These are phyloP conservation scores for Eucalyptus marginata DNA, from an alignment of 345 rosid genomes.

Conservation along the genomic window DNA sequence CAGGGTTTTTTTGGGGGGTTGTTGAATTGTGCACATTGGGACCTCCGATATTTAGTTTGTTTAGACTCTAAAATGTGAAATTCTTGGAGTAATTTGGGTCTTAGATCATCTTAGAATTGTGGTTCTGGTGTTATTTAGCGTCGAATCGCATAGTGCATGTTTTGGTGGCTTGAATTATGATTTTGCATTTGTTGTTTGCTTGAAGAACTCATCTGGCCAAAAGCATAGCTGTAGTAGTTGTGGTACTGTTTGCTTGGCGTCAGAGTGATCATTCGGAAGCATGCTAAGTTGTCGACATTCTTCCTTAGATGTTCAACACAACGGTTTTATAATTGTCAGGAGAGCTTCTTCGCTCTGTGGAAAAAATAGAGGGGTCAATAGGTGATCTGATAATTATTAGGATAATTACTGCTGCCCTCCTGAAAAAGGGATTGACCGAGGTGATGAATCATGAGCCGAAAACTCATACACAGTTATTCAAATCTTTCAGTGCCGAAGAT, in stretches of 20 bases:
- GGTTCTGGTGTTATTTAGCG: background rate
- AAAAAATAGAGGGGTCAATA: background rate
- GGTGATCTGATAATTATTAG: background rate
- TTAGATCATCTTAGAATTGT: background rate
- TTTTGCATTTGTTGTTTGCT: background rate
- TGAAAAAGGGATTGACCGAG: background rate
- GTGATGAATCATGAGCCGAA: background rate
- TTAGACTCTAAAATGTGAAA: background rate
- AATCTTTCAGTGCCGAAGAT: slow-evolving; percentile 53
- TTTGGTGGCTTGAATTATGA: background rate
- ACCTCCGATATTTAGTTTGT: background rate
- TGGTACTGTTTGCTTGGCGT: background rate
- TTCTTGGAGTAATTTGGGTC: background rate
- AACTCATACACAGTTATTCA: background rate
- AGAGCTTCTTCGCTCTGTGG: background rate
- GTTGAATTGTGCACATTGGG: background rate
- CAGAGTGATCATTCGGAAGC: background rate
- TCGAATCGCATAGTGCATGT: background rate
- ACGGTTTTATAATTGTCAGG: background rate
- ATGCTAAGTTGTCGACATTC: background rate
- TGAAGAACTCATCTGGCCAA: background rate
- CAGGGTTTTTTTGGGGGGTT: background rate
- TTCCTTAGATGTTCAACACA: background rate
- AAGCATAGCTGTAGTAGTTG: background rate
- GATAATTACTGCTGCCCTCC: background rate